phyloP scores from a whole-genome alignment of 352 stramenopile species.

The Pelagophyceae sp. region DNA sequence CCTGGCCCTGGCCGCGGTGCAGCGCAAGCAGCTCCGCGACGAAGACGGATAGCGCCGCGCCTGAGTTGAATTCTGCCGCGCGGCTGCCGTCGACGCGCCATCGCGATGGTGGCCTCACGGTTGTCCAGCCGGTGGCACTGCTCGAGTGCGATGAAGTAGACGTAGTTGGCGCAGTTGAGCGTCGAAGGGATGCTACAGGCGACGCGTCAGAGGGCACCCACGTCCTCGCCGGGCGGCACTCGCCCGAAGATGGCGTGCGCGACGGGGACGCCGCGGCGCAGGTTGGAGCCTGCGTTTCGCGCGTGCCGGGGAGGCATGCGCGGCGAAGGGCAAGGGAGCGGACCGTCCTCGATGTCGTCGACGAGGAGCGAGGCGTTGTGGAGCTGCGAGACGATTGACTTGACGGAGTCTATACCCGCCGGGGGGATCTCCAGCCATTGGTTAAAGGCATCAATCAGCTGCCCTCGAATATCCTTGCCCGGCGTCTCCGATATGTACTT shows the following conservation, averaged over 20 bases:
- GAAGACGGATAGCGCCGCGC: constrained; percentile 70
- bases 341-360: constrained; percentile 96
- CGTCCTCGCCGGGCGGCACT: too few species aligned
- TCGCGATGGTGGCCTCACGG: too few species aligned
- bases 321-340: constrained; percentile 78
- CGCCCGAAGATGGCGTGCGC: constrained; percentile 93
- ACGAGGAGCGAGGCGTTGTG: constrained; percentile 92
- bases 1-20: constrained; percentile 85
- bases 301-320: constrained; percentile 81
- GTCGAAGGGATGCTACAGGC: constrained; percentile 77
- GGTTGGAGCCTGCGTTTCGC: constrained; percentile 87
- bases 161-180: constrained; percentile 97
- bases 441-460: constrained; percentile 71
- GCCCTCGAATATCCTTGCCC: constrained; percentile 73
- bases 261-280: constrained; percentile 77
- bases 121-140: constrained; percentile 72
- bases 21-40: constrained; percentile 87
- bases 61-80: too few species aligned
- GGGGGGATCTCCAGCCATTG: constrained; percentile 41
- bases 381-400: constrained; percentile 84
- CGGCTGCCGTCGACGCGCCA: too few species aligned
- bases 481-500: constrained; percentile 63
- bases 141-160: constrained; percentile 91
- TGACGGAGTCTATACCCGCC: constrained; percentile 62
- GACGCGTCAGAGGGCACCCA: too few species aligned